phyloP scores from a whole-genome alignment of 1,284 basidiomycete species.

The Stereum hirsutum region DNA sequence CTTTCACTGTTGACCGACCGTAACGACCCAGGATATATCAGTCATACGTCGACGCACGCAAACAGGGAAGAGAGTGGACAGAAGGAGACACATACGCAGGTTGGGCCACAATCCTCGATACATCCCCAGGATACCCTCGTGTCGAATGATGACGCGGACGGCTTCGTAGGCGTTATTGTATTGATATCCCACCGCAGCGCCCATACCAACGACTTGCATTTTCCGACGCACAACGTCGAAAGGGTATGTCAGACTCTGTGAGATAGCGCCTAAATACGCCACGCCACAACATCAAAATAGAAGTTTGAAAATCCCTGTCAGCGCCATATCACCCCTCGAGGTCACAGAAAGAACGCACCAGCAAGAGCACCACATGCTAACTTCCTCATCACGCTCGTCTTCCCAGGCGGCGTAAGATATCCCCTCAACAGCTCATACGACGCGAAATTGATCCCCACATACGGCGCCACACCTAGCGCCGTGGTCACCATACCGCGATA shows the following conservation, averaged over 20 bases:
- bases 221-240: constrained; percentile 91
- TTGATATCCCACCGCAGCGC: constrained; percentile 47
- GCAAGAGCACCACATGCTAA: constrained; percentile 71
- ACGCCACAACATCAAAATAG: no score
- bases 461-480: constrained; percentile 87
- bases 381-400: constrained; percentile 54
- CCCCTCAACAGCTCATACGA: constrained; percentile 70
- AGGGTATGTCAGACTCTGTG: constrained; percentile 92
- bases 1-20: constrained; percentile 52
- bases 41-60: neutral
- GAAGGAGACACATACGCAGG: constrained; percentile 52
- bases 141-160: constrained; percentile 55
- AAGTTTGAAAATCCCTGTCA: no score
- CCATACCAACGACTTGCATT: constrained; percentile 93
- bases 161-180: constrained; percentile 80
- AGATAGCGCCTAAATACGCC: constrained; percentile 70
- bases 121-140: constrained; percentile 69
- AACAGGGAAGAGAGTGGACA: neutral
- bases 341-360: constrained; percentile 31
- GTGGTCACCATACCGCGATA: constrained; percentile 88
- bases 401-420: constrained; percentile 69
- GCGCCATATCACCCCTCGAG: no score
- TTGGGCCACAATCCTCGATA: constrained; percentile 92
- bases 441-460: constrained; percentile 81
- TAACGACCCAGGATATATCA: constrained; percentile 6